Conservation (phyloP, 768 basidiomycete species). For the Lactarius akahatsu region DNA sequence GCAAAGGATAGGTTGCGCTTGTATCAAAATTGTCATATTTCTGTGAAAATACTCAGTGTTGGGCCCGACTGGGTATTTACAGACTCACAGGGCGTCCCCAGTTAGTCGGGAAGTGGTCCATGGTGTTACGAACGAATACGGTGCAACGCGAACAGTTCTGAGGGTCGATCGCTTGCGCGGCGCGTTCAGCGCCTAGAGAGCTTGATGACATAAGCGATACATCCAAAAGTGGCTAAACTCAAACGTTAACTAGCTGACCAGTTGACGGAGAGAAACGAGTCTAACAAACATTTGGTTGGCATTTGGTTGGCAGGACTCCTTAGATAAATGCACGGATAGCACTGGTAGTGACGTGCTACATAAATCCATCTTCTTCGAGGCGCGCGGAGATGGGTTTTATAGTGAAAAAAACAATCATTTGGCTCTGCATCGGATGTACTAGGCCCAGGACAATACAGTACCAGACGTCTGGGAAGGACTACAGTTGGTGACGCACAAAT, state of each 20-base stretch:
- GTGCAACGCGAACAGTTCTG: neutral
- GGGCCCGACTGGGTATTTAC: neutral
- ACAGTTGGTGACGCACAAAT: neutral
- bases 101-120: conserved; percentile 85
- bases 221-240: too few species aligned
- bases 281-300: neutral
- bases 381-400: neutral
- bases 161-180: conserved; percentile 22
- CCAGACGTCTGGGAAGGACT: too few species aligned
- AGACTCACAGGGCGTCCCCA: conserved; percentile 52
- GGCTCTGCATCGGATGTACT: too few species aligned
- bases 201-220: conserved; percentile 15
- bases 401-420: too few species aligned
- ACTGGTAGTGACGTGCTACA: neutral
- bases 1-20: conserved; percentile 75
- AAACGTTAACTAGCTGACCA: too few species aligned
- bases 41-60: conserved; percentile 38
- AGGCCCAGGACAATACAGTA: too few species aligned
- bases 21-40: conserved; percentile 73
- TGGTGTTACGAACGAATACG: conserved; percentile 34
- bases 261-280: too few species aligned
- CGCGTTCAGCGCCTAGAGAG: conserved; percentile 11
- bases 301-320: neutral
- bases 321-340: neutral
- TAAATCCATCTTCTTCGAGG: neutral